Evolutionary conservation across 129 eudicot species (phyloP), one percentile per base, ranked within the genome.

Genomic region (Centaurea solstitialis): DNA sequence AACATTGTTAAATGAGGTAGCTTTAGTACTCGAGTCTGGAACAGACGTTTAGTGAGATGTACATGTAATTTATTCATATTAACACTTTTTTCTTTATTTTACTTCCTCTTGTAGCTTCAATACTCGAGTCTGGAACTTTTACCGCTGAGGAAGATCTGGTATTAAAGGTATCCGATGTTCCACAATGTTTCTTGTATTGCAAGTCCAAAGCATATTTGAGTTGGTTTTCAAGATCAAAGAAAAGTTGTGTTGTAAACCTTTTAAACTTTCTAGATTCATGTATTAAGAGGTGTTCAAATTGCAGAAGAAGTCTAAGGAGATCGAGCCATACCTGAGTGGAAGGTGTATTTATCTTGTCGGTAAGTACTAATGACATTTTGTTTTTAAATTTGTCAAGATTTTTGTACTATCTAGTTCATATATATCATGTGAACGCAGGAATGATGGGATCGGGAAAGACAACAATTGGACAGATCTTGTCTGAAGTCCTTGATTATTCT

Each of bases 381-480:
- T 75, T 47, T 80, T 83, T 41, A 17, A 41, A 9, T 69, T 20
- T 65, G 20, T 10, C 64, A 68, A 45, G 3, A 2, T 0, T 41
- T 50, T 13, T 59, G 70, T 64, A 39, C 47, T 70, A 53, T 73
- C 35, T 20, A 4, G 35, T n/a, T 80, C 75, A n/a, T 59, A 76
- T 35, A 70, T 79, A 62, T 21, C 75, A 37, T 72, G 57, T 20
- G 59, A 66, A 76, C 89, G 72, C 92, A 96, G 99, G 99, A 80
- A 96, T 96, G 98, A 93, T 93, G 99, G 98, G 97, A 79, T 96
- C 99, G 1, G 99, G 99, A 38, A 96, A 96, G 87, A 93, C 99
- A 79, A 96, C 99, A 21, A 81, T 96, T 45, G 99, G 99, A 81
- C 85, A 88, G 87, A 83, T 91, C 74, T 85, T 96, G 81, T 76